Conservation (phyloP, 495 filamentous ascomycete species). For the Penicillium canariense region DNA sequence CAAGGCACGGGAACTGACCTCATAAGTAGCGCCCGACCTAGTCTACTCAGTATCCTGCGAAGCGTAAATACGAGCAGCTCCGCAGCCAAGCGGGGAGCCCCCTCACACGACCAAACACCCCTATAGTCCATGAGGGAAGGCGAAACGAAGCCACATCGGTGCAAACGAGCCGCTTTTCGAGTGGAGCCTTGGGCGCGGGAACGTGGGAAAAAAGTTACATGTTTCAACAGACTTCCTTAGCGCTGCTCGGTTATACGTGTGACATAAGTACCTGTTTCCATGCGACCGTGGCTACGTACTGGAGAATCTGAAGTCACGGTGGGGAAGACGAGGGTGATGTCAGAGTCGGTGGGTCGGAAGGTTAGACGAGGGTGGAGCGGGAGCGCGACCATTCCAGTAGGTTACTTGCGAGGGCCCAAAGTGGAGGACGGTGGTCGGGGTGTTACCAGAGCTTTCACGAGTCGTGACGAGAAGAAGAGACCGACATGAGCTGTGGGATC, state of each 20-base stretch:
- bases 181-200: neutral
- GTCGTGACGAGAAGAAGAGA: neutral
- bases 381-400: neutral
- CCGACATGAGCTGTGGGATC: neutral
- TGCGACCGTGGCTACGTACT: neutral
- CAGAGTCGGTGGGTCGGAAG: neutral
- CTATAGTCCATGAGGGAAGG: neutral
- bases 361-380: neutral
- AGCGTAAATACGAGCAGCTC: neutral
- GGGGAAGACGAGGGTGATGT: neutral
- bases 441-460: neutral
- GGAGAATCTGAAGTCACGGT: neutral
- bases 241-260: neutral
- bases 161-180: neutral
- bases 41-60: too few relatives aligned
- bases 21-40: neutral
- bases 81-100: neutral
- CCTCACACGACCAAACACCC: neutral
- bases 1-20: neutral
- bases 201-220: neutral
- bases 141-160: neutral
- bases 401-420: too few relatives aligned
- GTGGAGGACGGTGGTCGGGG: too few relatives aligned
- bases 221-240: neutral
- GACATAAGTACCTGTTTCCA: neutral